Evolutionary conservation across 1,139 yeast species (phyloP), one percentile per base, ranked within the genome.

Genomic region (Neolecta irregularis): DNA sequence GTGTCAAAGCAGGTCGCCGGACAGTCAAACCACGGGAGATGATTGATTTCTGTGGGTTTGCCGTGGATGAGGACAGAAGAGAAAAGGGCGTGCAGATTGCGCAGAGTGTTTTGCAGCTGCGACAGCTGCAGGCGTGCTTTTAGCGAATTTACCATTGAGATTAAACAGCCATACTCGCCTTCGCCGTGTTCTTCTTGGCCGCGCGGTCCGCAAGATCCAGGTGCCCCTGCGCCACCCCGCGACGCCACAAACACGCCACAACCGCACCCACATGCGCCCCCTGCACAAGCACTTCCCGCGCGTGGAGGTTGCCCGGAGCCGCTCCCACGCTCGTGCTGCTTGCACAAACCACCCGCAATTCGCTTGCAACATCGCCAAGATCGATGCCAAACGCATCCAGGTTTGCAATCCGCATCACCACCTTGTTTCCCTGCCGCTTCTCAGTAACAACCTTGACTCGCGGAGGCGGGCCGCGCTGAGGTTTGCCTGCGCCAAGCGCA

Each of bases 261-360:
- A 79, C 69, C 1, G 67, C 55, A 35, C 68, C 65, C 11, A 75
- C 74, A 51, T 88, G 96, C 2, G 91, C 80, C 0, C 98, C 98
- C 55, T 88, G 96, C 2, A 88, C 92, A 34, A 72, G 65, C 1
- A 85, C 83, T 46, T 79, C 92, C 15, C 33, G 26, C 18, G 30
- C 39, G 8, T 29, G 30, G 3, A 32, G 35, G 7, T 49, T 39
- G 2, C 56, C 57, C 30, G 53, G 57, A 12, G 50, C 42, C 2
- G 78, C 74, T 35, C 67, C 65, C 11, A 80, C 67, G 0, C 94
- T 74, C 0, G 92, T 67, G 0, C 95, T 78, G 0, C 94, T 94
- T 13, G 93, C 88, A 54, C 96, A 88, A 43, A 73, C 72, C 21
- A 72, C 71, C 43, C 78, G 69, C 42, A 88, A 56, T 36, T 73